Conservation (phyloP, 306 rosid species). For the Acmispon strigosus region DNA sequence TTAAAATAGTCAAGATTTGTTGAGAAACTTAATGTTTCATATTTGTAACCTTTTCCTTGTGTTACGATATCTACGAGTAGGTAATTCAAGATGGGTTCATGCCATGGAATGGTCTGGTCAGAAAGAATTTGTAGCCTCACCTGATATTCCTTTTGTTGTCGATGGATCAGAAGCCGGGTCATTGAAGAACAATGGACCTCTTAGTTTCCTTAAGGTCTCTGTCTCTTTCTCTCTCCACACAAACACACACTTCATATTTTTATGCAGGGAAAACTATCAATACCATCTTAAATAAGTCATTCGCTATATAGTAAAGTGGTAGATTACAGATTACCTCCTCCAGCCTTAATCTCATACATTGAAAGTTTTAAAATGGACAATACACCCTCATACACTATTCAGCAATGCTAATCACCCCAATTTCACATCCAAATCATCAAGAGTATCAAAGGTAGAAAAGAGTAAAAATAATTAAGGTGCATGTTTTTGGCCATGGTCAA, state of each 20-base stretch:
- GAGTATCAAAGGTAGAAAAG: neutral
- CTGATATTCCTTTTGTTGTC: slow-evolving; percentile 64
- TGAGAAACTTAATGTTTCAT: neutral
- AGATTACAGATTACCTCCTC: neutral
- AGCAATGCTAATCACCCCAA: neutral
- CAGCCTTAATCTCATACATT: too few relatives aligned
- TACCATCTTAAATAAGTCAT: neutral
- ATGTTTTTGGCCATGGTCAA: neutral
- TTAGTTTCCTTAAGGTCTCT: slow-evolving; percentile 76
- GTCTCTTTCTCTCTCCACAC: slow-evolving; percentile 7
- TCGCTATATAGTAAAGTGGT: neutral
- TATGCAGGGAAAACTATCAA: neutral
- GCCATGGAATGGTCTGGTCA: slow-evolving; percentile 93
- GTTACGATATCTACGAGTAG: slow-evolving; percentile 33
- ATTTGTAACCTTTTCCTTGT: neutral
- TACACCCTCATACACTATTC: neutral
- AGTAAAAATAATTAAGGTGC: neutral
- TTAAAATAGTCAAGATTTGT: neutral
- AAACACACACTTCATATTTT: neutral
- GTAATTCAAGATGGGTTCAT: slow-evolving; percentile 96
- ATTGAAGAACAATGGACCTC: slow-evolving; percentile 69
- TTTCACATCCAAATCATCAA: neutral
- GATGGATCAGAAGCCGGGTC: slow-evolving; percentile 72
- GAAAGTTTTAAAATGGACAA: neutral
- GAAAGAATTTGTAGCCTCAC: slow-evolving; percentile 52